These are phyloP conservation scores for Purpureocillium takamizusanense DNA, from an alignment of 2,329 filamentous ascomycete species.

Conservation along the genomic window DNA sequence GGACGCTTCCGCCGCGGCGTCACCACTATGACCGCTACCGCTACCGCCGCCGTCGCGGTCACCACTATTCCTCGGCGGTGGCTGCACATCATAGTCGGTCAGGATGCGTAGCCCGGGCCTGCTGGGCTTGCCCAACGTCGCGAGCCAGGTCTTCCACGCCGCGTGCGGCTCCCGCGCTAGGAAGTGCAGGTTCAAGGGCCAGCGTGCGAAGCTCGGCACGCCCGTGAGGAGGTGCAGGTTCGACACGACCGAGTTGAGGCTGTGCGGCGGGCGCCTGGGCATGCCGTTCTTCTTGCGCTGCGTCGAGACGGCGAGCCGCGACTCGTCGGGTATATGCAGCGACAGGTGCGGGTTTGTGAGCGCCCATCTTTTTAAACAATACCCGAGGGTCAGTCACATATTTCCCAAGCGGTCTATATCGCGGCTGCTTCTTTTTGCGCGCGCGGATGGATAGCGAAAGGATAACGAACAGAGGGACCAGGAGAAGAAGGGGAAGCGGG, in stretches of 20 bases:
- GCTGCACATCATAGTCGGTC: constrained; percentile 44
- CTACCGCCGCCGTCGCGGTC: no score
- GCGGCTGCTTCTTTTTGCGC: no score
- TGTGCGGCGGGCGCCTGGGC: constrained; percentile 48
- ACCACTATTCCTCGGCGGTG: no score
- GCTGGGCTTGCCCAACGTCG: constrained; percentile 36
- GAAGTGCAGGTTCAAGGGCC: constrained; percentile 77
- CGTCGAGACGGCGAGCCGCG: constrained; percentile 47
- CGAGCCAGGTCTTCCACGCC: constrained; percentile 56
- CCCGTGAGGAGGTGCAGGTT: constrained; percentile 76
- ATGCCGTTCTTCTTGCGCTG: constrained; percentile 42
- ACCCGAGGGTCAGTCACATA: not conserved
- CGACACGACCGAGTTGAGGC: constrained; percentile 59
- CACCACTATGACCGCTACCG: constrained; percentile 5
- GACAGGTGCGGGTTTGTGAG: constrained; percentile 80
- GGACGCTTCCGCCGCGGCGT: constrained; percentile 3
- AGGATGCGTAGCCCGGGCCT: constrained; percentile 38
- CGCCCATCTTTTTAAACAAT: constrained; percentile 61
- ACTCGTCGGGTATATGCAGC: constrained; percentile 60
- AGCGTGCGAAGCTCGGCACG: constrained; percentile 69
- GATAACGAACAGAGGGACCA: not conserved
- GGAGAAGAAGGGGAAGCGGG: constrained; percentile 8
- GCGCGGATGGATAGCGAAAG: no score
- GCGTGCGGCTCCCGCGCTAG: constrained; percentile 61
- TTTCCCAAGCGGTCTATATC: no score